These are phyloP conservation scores for Penicillium sp. DNA, from an alignment of 2,329 filamentous ascomycete species.

Conservation along the genomic window DNA sequence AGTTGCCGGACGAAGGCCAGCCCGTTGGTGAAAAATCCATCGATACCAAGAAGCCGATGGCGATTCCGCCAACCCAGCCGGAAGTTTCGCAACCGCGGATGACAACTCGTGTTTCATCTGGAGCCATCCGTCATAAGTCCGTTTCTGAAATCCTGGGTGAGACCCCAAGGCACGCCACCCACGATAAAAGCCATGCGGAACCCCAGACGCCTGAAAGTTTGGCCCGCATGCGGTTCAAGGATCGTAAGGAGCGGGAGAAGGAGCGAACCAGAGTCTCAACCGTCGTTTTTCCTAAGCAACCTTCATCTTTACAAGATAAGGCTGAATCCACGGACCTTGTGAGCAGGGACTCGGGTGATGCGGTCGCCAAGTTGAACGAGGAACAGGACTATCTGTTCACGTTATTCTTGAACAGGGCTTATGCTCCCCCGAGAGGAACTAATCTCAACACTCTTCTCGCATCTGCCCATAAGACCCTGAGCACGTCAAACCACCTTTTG, in stretches of 20 bases:
- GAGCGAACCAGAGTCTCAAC: conserved; percentile 66
- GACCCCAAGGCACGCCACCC: conserved; percentile 46
- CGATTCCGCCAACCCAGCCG: conserved; percentile 22
- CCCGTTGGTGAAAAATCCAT: conserved; percentile 12
- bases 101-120: conserved; percentile 70
- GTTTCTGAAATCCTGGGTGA: conserved; percentile 71
- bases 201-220: conserved; percentile 32
- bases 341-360: conserved; percentile 50
- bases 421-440: conserved; percentile 55
- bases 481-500: conserved; percentile 79
- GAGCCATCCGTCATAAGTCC: conserved; percentile 70
- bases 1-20: conserved; percentile 12
- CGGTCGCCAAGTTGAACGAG: conserved; percentile 46
- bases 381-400: conserved; percentile 64
- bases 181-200: conserved; percentile 37
- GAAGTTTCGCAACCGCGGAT: conserved; percentile 53
- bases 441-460: conserved; percentile 71
- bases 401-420: conserved; percentile 62
- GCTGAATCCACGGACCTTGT: conserved; percentile 39
- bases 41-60: conserved; percentile 29
- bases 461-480: conserved; percentile 85
- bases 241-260: conserved; percentile 60
- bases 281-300: conserved; percentile 75
- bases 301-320: conserved; percentile 56
- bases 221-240: conserved; percentile 46